These are phyloP conservation scores for Periconia digitata DNA, from an alignment of 2,329 filamentous ascomycete species.

Conservation along the genomic window DNA sequence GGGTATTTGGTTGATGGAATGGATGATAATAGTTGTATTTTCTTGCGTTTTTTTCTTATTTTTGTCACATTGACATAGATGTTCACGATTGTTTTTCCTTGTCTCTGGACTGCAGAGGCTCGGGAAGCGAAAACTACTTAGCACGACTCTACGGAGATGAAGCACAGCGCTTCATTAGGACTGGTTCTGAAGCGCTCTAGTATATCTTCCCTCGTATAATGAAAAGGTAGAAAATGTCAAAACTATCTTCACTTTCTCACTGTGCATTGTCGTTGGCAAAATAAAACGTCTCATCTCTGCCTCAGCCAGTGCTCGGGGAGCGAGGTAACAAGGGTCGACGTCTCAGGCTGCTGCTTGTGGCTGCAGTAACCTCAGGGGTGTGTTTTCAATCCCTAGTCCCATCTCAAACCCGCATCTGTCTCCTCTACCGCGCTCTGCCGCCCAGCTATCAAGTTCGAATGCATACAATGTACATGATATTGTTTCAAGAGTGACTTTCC, in stretches of 20 bases:
- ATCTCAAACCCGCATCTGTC: no score
- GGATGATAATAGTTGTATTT: slow-evolving; percentile 33
- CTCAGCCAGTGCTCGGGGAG: neutral
- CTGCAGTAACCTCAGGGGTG: no score
- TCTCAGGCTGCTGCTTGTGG: neutral
- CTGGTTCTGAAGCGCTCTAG: slow-evolving; percentile 33
- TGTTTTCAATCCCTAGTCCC: no score
- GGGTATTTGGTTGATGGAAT: slow-evolving; percentile 8
- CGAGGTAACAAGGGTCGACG: neutral
- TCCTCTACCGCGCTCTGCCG: no score
- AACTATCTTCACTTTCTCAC: slow-evolving; percentile 24
- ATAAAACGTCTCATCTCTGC: neutral
- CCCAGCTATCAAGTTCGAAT: no score
- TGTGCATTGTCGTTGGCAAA: no score
- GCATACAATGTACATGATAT: no score
- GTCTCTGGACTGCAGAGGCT: slow-evolving; percentile 9
- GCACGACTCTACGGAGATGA: slow-evolving; percentile 34
- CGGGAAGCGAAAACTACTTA: slow-evolving; percentile 17
- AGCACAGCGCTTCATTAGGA: slow-evolving; percentile 37
- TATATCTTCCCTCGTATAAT: slow-evolving; percentile 20
- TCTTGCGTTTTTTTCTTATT: slow-evolving; percentile 12
- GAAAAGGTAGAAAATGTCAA: slow-evolving; percentile 36
- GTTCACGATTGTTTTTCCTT: slow-evolving; percentile 22
- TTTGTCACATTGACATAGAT: slow-evolving; percentile 27
- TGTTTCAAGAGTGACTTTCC: no score